A percentile compares a stretch with the other conserved stretches of the same genome.
phyloP scores from a whole-genome alignment of 2,329 filamentous ascomycete genomes.

The Atkinsonella hypoxylon region DNA sequence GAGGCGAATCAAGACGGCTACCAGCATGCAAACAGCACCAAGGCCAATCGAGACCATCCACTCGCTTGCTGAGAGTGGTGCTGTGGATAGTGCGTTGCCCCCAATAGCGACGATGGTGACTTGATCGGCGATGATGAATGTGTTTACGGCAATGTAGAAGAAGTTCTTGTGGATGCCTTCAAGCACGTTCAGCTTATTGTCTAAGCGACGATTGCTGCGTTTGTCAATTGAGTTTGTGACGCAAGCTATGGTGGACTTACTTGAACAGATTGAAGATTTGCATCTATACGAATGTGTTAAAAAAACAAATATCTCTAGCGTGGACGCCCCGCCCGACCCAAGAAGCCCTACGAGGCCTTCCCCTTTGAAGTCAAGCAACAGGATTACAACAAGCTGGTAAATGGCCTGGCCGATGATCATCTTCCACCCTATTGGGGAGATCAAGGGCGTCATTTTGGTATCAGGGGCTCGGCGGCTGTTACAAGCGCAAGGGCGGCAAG shows the following conservation, averaged over 20 bases:
- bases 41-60: constrained; percentile 70
- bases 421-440: constrained; percentile 54
- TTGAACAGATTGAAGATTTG: constrained; percentile 49
- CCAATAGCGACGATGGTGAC: constrained; percentile 62
- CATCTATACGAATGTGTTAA: constrained; percentile 63
- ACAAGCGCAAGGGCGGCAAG: constrained; percentile 54
- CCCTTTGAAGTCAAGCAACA: constrained; percentile 48
- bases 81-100: constrained; percentile 46
- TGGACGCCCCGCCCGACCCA: constrained; percentile 29
- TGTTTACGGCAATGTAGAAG: constrained; percentile 59
- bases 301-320: constrained; percentile 52
- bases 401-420: constrained; percentile 52
- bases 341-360: constrained; percentile 29
- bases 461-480: constrained; percentile 45
- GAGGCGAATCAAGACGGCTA: constrained; percentile 58
- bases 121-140: constrained; percentile 60
- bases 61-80: constrained; percentile 47
- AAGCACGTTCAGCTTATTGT: constrained; percentile 67
- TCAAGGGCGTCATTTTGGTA: constrained; percentile 56
- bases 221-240: not conserved
- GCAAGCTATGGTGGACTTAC: not conserved
- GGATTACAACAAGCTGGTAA: constrained; percentile 44
- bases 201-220: constrained; percentile 43
- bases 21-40: constrained; percentile 62
- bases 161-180: constrained; percentile 56